phyloP scores from a whole-genome alignment of 1,284 basidiomycete species.

The Cryptococcus jaspeensis region DNA sequence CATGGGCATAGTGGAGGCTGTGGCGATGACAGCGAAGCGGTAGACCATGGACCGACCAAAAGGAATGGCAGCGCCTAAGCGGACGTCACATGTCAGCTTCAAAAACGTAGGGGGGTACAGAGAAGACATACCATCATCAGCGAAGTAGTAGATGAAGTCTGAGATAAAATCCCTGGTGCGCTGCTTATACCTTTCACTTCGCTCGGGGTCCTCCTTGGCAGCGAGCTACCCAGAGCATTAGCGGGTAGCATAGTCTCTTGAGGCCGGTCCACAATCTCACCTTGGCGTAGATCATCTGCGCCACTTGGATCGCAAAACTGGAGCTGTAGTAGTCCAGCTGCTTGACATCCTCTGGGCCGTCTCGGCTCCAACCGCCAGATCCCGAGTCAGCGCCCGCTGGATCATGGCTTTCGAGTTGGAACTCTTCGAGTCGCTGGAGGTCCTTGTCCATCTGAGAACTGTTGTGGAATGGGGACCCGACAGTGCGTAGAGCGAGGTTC shows the following conservation, averaged over 20 bases:
- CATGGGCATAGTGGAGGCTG: constrained; percentile 71
- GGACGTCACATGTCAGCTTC: background rate
- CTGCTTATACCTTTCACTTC: constrained; percentile 64
- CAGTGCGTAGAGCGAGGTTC: constrained; percentile 68
- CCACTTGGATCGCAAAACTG: constrained; percentile 74
- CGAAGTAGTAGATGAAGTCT: constrained; percentile 73
- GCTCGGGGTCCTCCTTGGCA: constrained; percentile 61
- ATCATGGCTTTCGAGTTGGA: constrained; percentile 59
- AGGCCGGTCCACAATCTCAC: constrained; percentile 13
- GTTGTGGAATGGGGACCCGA: constrained; percentile 62
- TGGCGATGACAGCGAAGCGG: constrained; percentile 73
- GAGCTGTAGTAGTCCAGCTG: constrained; percentile 77
- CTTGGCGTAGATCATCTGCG: constrained; percentile 70
- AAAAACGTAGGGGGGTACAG: background rate
- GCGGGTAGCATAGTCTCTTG: background rate
- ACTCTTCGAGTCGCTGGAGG: constrained; percentile 72
- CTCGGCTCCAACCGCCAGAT: constrained; percentile 65
- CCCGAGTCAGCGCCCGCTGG: constrained; percentile 49
- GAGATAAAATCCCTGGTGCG: constrained; percentile 64
- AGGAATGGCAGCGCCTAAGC: constrained; percentile 65
- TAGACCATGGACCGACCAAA: constrained; percentile 75
- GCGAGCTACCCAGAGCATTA: constrained; percentile 50
- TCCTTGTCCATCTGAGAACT: constrained; percentile 66
- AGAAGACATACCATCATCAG: constrained; percentile 60
- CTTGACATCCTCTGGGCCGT: constrained; percentile 72